Base-by-base conservation (phyloP, 2,329 filamentous ascomycete genomes). In the Colletotrichum chrysophilum region DNA sequence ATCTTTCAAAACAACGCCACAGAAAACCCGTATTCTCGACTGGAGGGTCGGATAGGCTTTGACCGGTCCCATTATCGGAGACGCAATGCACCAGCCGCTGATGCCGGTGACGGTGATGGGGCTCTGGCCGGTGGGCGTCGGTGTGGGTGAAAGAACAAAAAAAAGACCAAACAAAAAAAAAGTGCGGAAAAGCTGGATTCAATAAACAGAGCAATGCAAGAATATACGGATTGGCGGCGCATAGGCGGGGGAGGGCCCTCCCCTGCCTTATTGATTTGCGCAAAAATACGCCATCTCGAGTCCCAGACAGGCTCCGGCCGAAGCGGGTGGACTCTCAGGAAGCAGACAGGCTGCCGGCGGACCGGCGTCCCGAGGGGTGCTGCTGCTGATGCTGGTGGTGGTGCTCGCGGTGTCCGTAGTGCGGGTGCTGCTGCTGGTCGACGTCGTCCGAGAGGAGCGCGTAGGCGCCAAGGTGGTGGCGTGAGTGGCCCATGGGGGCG, bases 381-480 rank as follows among this genome's bases (percentile, higher is more conserved):
- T 67, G 66, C 12, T 68, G 66, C 24, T 24, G 48, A 24, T 67
- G 65, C 13, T 67, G 67, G 14, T 74, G 67, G n/a, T 67, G 70
- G 2, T 73, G 70, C 12, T 55, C 64, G 4, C 67, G 70, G 9
- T 72, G 62, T 43, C 38, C 43, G 10, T 52, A 52, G 43, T 52
- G 56, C 16, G 60, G 67, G 6, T 38, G 34, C 14, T 56, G 38
- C 28, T 74, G 64, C 12, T 12, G 14, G 5, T 60, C 48, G 14
- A 43, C 67, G 24, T 75, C 72, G 14, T 75, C 72, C 13, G 67
- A 71, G 21, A 74, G 60, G 32, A 75, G 56, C 18, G 56, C 62
- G 56, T 70, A 74, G 4, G 60, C 70, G n/a, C 60, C 26, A 21
- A 70, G 4, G 6, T 70, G 67, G 13, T 67, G 66, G 4, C 74